Evolutionary conservation across 208 protist species (phyloP).

Genomic region (Trypanosoma melophagium): DNA sequence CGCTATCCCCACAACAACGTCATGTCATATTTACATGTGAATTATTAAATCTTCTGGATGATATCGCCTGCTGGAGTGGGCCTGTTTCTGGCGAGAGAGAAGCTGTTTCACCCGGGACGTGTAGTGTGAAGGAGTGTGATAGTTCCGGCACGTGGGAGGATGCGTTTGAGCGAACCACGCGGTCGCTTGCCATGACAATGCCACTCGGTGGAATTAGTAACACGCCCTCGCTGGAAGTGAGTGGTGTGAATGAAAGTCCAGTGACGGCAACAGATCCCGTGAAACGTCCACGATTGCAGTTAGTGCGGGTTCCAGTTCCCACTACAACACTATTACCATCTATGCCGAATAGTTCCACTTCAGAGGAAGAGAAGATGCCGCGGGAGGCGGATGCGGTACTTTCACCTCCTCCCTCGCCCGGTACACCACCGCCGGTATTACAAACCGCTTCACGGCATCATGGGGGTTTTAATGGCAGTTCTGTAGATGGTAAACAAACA

Average conservation of each 20-base stretch:
- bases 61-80: constrained; percentile 2
- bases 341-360: no score
- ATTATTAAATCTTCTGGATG: constrained; percentile 20
- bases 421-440: no score
- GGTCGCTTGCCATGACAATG: background rate
- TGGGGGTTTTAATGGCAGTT: background rate
- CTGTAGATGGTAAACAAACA: no score
- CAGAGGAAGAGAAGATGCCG: no score
- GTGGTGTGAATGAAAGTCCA: background rate
- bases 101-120: background rate
- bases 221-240: background rate
- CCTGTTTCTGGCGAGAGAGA: background rate
- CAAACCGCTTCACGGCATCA: background rate
- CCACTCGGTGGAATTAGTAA: no score
- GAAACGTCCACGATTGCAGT: no score
- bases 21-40: constrained; percentile 15
- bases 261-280: background rate
- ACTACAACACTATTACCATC: no score
- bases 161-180: background rate
- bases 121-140: background rate
- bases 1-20: constrained; percentile 6
- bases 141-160: background rate
- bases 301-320: no score
- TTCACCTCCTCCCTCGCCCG: no score
- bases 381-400: no score